These are phyloP conservation scores for Aspergillus steynii DNA, from an alignment of 495 filamentous ascomycete genomes.

Conservation along the genomic window DNA sequence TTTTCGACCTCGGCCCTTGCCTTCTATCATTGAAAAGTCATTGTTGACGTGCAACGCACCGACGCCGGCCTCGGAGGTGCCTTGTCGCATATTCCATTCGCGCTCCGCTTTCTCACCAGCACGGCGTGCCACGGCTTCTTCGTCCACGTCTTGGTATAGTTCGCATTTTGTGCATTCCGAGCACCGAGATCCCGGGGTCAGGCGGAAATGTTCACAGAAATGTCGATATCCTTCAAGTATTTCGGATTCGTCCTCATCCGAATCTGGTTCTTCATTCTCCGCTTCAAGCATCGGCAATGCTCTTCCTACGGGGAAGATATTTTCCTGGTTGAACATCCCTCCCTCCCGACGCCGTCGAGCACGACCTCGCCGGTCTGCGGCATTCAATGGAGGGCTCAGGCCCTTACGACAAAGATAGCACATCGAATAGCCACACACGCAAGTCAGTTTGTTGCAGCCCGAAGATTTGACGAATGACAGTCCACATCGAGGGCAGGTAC, in stretches of 20 bases:
- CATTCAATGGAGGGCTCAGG: slow-evolving; percentile 32
- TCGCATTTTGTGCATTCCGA: slow-evolving; percentile 83
- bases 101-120: slow-evolving; percentile 80
- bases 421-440: slow-evolving; percentile 96
- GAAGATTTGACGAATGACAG: slow-evolving; percentile 87
- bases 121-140: slow-evolving; percentile 69
- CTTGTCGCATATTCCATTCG: slow-evolving; percentile 75
- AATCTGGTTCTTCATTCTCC: slow-evolving; percentile 19
- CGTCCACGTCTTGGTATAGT: slow-evolving; percentile 84
- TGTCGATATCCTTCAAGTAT: slow-evolving; percentile 77
- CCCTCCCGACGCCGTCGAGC: slow-evolving; percentile 9
- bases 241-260: slow-evolving; percentile 35
- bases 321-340: slow-evolving; percentile 12
- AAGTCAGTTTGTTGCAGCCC: slow-evolving; percentile 97
- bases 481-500: slow-evolving; percentile 87
- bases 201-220: slow-evolving; percentile 94
- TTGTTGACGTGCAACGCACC: slow-evolving; percentile 35
- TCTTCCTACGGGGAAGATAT: slow-evolving; percentile 17
- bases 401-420: slow-evolving; percentile 82
- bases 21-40: slow-evolving; percentile 29
- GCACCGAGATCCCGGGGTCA: slow-evolving; percentile 67
- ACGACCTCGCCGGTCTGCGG: slow-evolving; percentile 7
- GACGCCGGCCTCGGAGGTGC: slow-evolving; percentile 26
- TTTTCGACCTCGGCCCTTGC: slow-evolving; percentile 19
- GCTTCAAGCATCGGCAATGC: background rate